Evolutionary conservation across 805 yeast genomes (phyloP).

Genomic region (Myxozyma lipomycoides): DNA sequence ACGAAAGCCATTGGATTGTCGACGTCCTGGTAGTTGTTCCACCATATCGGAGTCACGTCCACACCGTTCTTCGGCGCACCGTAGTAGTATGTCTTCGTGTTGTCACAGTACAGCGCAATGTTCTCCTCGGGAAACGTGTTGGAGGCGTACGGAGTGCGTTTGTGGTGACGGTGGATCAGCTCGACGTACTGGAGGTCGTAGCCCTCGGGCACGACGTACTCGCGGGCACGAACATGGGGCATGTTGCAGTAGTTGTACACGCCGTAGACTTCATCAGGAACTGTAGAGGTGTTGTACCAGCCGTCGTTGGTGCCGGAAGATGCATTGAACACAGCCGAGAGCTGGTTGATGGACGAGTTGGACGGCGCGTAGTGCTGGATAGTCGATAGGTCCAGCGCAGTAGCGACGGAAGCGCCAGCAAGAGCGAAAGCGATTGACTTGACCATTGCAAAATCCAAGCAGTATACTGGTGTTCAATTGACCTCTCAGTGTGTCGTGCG

Average conservation of each 20-base stretch:
- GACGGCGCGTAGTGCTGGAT: conserved; percentile 16
- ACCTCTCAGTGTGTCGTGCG: no score
- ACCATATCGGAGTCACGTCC: conserved; percentile 20
- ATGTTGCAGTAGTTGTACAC: conserved; percentile 45
- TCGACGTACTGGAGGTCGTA: conserved; percentile 37
- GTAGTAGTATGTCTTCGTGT: conserved; percentile 34
- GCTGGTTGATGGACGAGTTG: conserved; percentile 6
- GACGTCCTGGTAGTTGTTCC: conserved; percentile 31
- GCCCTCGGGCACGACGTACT: conserved; percentile 30
- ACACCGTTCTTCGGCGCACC: conserved; percentile 29
- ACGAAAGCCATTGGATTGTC: conserved; percentile 34
- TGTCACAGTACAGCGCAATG: conserved; percentile 34
- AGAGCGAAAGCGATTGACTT: no score
- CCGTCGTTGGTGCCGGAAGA: conserved; percentile 33
- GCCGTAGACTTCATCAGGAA: conserved; percentile 36
- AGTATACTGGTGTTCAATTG: no score
- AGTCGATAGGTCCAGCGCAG: no score
- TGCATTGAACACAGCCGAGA: conserved; percentile 16
- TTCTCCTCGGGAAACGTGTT: conserved; percentile 39
- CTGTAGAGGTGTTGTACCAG: conserved; percentile 27
- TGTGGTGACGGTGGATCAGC: conserved; percentile 45
- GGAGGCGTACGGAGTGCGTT: conserved; percentile 41
- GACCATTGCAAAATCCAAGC: no score
- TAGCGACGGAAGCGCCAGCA: not conserved
- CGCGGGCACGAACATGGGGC: conserved; percentile 43